Conservation (phyloP, 2,329 filamentous ascomycete species). For the Ambrosiella xylebori region DNA sequence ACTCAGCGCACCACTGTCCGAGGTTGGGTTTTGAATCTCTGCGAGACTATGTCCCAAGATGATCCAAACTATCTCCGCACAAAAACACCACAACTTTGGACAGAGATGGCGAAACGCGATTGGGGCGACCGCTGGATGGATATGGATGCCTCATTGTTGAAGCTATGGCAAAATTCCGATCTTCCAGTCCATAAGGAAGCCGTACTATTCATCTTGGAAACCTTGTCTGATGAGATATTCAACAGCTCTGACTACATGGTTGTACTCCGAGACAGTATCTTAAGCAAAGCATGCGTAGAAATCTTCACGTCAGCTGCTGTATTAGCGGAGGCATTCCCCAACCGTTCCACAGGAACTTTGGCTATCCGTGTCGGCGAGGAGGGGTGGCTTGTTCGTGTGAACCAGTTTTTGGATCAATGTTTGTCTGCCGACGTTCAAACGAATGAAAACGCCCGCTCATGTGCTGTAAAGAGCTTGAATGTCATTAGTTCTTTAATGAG, state of each 20-base stretch:
- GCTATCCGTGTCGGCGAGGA: conserved; percentile 62
- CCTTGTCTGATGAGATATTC: conserved; percentile 85
- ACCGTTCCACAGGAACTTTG: conserved; percentile 43
- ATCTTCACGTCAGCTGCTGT: conserved; percentile 72
- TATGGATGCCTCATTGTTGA: conserved; percentile 73
- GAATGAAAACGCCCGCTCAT: conserved; percentile 49
- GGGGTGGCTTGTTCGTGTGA: conserved; percentile 72
- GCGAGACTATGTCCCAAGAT: conserved; percentile 48
- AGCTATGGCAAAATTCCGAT: conserved; percentile 59
- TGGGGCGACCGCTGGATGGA: conserved; percentile 91
- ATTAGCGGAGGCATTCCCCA: conserved; percentile 58
- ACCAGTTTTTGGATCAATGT: conserved; percentile 56
- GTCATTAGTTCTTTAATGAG: conserved; percentile 63
- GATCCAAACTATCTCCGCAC: conserved; percentile 77
- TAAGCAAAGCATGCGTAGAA: conserved; percentile 83
- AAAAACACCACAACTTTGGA: conserved; percentile 89
- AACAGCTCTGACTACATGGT: conserved; percentile 77
- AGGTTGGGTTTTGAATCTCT: conserved; percentile 62
- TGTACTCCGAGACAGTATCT: conserved; percentile 60
- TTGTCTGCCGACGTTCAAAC: conserved; percentile 46
- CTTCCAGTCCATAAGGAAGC: conserved; percentile 58
- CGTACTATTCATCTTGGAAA: conserved; percentile 76
- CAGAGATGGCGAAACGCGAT: conserved; percentile 78
- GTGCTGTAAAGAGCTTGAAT: conserved; percentile 59
- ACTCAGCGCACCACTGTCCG: conserved; percentile 54